Conservation (phyloP, 345 rosid species). For the Lepidium didymum region DNA sequence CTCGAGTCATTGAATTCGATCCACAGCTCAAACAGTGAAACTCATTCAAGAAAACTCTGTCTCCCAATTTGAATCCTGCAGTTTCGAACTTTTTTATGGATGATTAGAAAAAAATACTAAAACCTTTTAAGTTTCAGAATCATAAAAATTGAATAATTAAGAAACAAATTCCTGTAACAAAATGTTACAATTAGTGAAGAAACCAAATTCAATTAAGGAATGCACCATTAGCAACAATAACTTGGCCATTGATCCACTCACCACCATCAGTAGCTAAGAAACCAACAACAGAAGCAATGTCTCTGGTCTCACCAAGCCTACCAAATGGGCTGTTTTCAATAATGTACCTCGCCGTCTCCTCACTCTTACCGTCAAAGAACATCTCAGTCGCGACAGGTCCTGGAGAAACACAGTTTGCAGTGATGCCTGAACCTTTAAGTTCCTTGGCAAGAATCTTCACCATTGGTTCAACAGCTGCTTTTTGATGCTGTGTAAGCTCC, state of each 20-base stretch:
- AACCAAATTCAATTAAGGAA: conserved; percentile 22
- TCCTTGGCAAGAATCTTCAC: conserved; percentile 44
- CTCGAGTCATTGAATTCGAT: background rate
- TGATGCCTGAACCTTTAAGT: conserved; percentile 43
- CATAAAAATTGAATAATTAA: background rate
- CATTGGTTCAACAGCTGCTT: conserved; percentile 47
- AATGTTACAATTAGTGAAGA: background rate
- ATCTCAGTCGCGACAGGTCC: conserved; percentile 47
- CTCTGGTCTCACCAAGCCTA: conserved; percentile 39
- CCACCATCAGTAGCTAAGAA: conserved; percentile 48
- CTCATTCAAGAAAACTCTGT: background rate
- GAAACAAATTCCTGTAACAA: background rate
- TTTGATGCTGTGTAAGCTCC: conserved; percentile 39
- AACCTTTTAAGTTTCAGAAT: background rate
- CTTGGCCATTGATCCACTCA: conserved; percentile 48
- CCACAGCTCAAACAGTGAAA: background rate
- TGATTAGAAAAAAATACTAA: background rate
- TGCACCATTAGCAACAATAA: conserved; percentile 44
- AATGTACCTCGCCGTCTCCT: conserved; percentile 25
- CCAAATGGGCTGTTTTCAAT: conserved; percentile 31
- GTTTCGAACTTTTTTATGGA: background rate
- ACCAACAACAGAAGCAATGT: conserved; percentile 41
- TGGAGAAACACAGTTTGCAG: conserved; percentile 51
- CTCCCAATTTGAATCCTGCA: background rate
- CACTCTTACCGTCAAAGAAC: conserved; percentile 38